Conservation (phyloP, 768 basidiomycete species). For the Lactifluus pinguis region DNA sequence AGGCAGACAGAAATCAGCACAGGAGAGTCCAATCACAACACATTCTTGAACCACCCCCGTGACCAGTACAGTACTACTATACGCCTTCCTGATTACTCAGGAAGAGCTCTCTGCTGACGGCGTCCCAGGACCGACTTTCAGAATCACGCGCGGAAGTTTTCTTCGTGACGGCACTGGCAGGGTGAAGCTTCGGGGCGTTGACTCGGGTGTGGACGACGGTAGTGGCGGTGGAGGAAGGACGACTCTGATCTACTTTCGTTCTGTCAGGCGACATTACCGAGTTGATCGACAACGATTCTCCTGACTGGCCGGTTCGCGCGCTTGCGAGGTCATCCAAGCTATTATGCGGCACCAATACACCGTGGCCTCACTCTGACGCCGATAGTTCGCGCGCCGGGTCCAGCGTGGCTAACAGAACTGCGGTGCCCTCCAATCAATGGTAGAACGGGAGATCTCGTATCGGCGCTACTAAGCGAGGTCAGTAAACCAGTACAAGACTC, state of each 20-base stretch:
- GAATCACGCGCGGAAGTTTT: constrained; percentile 16
- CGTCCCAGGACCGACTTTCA: constrained; percentile 13
- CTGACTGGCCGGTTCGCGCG: background rate
- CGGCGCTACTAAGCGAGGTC: background rate
- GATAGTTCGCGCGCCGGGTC: background rate
- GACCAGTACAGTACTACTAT: background rate
- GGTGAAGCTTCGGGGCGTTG: background rate
- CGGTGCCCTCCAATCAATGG: constrained; percentile 16
- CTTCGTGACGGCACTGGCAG: background rate
- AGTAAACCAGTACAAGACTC: no score
- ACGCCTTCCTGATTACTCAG: background rate
- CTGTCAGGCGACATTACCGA: background rate
- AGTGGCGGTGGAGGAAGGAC: background rate
- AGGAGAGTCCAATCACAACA: background rate
- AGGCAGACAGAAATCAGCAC: no score
- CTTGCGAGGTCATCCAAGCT: constrained; percentile 12
- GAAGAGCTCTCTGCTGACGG: background rate
- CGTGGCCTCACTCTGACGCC: background rate
- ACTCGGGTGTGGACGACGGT: background rate
- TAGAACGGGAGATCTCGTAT: background rate
- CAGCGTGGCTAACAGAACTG: constrained; percentile 6
- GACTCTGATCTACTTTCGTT: background rate
- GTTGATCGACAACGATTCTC: background rate
- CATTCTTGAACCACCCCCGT: background rate
- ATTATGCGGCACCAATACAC: constrained; percentile 2